These are phyloP conservation scores for Epithemia pelagica DNA, from an alignment of 108 stramenopile species.

Conservation along the genomic window DNA sequence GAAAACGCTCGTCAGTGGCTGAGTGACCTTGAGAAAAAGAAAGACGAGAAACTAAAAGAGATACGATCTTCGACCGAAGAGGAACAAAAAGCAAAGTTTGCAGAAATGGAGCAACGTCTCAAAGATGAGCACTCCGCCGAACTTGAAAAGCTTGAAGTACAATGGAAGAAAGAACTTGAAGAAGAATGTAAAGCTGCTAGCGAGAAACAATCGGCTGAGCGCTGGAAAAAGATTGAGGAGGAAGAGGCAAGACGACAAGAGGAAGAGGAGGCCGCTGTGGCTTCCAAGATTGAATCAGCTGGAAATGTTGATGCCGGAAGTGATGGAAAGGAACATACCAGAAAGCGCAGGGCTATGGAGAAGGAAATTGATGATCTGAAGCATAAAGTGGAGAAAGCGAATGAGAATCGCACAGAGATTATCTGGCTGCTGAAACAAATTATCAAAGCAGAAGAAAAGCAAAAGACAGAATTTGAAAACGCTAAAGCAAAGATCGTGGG, in stretches of 20 bases:
- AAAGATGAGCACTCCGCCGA: neutral
- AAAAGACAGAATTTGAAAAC: conserved; percentile 20
- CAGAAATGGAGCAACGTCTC: neutral
- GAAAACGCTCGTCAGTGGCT: neutral
- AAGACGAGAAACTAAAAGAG: neutral
- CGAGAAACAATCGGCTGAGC: neutral
- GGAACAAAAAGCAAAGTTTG: neutral
- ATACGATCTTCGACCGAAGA: neutral
- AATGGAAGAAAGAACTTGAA: conserved; percentile 1
- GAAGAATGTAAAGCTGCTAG: neutral
- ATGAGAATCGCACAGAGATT: conserved; percentile 39
- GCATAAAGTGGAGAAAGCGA: conserved; percentile 28
- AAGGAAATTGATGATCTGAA: conserved; percentile 20
- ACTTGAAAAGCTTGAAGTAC: neutral
- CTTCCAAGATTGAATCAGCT: neutral
- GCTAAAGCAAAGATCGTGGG: conserved; percentile 11
- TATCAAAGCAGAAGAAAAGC: conserved; percentile 40
- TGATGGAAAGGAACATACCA: neutral
- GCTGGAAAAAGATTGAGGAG: neutral
- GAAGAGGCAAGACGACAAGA: neutral
- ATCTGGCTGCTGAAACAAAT: conserved; percentile 49
- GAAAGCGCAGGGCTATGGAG: conserved; percentile 5
- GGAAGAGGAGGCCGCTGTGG: neutral
- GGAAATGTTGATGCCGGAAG: neutral
- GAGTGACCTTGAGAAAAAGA: conserved; percentile 1